A percentile compares a stretch with the other conserved stretches of the same genome.
Evolutionary conservation across 2,329 filamentous ascomycete species (phyloP).

Genomic region (Botrytis medusae): DNA sequence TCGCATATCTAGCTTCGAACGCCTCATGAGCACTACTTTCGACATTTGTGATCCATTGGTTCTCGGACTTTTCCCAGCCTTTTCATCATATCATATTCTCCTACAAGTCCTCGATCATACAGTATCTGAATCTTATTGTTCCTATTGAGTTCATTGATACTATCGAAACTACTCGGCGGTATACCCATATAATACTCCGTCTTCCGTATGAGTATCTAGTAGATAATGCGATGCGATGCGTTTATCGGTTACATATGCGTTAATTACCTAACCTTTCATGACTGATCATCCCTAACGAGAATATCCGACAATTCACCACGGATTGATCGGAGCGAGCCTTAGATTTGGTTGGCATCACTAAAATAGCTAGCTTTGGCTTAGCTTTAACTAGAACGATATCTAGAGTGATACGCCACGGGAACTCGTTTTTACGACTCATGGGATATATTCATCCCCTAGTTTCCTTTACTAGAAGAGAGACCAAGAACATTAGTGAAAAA

Average conservation of each 20-base stretch:
- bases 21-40: constrained; percentile 13
- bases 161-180: background rate
- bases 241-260: background rate
- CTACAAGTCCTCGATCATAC: background rate
- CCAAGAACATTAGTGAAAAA: background rate
- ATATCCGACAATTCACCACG: background rate
- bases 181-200: background rate
- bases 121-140: background rate
- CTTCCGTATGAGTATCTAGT: background rate
- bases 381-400: background rate
- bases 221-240: background rate
- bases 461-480: background rate
- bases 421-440: constrained; percentile 1
- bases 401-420: background rate
- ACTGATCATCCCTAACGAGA: background rate
- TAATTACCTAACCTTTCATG: background rate
- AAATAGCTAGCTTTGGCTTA: background rate
- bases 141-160: background rate
- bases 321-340: background rate
- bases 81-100: background rate
- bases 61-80: constrained; percentile 5
- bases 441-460: background rate
- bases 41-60: background rate
- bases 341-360: background rate
- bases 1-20: constrained; percentile 14